Evolutionary conservation across 2,329 filamentous ascomycete species (phyloP).

Genomic region (Penicillium aurantiogriseum): DNA sequence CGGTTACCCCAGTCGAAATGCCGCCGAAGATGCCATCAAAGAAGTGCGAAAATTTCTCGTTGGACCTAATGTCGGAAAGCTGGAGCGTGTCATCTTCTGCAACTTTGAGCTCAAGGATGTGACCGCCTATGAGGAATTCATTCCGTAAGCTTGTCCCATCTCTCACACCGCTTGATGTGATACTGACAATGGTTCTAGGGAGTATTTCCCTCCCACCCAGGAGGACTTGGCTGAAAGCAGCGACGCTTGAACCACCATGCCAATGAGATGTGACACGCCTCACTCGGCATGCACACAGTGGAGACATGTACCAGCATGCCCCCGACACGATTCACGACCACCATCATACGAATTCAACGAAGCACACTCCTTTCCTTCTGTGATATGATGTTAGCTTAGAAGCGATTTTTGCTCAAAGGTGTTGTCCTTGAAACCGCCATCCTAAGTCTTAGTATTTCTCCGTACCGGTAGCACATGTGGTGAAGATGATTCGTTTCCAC

Average conservation of each 20-base stretch:
- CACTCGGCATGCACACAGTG: neutral
- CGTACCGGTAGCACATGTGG: neutral
- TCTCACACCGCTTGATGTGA: neutral
- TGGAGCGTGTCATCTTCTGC: slow-evolving; percentile 80
- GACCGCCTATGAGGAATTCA: slow-evolving; percentile 63
- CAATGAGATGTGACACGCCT: neutral
- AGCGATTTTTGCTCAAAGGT: neutral
- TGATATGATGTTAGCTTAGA: neutral
- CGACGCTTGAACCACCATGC: neutral
- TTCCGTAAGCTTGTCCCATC: slow-evolving; percentile 64
- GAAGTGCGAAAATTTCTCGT: slow-evolving; percentile 58
- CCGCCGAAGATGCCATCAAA: slow-evolving; percentile 68
- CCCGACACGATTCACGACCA: neutral
- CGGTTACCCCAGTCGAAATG: slow-evolving; percentile 74
- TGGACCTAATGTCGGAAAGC: slow-evolving; percentile 37
- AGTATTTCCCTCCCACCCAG: slow-evolving; percentile 51
- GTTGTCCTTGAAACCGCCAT: neutral
- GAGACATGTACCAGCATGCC: neutral
- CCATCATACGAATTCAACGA: neutral
- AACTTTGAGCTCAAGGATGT: slow-evolving; percentile 78
- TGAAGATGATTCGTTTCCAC: neutral
- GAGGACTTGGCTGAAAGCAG: slow-evolving; percentile 23
- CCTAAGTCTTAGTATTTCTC: neutral
- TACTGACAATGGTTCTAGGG: slow-evolving; percentile 32
- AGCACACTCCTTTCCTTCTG: neutral